Evolutionary conservation across 2,329 filamentous ascomycete species (phyloP), one percentile per base, ranked within the genome.

Genomic region (Curvularia hawaiiensis): DNA sequence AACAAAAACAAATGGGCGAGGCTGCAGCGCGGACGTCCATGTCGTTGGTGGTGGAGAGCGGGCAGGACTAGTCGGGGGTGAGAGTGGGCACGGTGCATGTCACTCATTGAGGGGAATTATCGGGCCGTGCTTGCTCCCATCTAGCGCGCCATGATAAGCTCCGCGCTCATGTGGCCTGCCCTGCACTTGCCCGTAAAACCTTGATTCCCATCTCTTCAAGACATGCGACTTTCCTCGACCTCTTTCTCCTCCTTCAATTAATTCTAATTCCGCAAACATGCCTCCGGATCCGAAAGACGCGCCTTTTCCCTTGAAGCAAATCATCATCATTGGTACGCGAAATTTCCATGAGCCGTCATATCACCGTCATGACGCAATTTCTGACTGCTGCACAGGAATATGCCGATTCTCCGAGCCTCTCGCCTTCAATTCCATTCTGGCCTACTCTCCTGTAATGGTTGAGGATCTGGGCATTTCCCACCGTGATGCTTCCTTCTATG

Each of bases 321-420:
- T 82, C 59, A 75, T 76, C 20, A 79, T 80, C 48, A 70, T 79
- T 58, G 76, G 74, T 79, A 65, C 46, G 73, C 61, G 31, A 46
- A 46, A 28, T 39, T 47, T 40, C 33, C 26, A 12, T 16, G 28
- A 50, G 12, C 35, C 33, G 51, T 63, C 56, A 66, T 63, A 61
- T 63, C 66, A 61, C 55, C 16, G 41, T 65, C 63, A 64, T 60
- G 9, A 53, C 51, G 41, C 39, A 41, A 43, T 48, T 61, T 50
- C 68, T 72, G 54, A 70, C 63, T 49, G 30, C 54, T 56, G 55
- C 47, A 43, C 68, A 96, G 92, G 92, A 75, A 92, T 97, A 81
- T 93, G 96, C 72, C 91, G 93, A 69, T 86, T 97, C 64, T 92
- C 92, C 54, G 93, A 97, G 78, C 93, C 93, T 30, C 92, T 97